These are phyloP conservation scores for Pythium phragmiticola DNA, from an alignment of 352 stramenopile genomes.

Conservation along the genomic window DNA sequence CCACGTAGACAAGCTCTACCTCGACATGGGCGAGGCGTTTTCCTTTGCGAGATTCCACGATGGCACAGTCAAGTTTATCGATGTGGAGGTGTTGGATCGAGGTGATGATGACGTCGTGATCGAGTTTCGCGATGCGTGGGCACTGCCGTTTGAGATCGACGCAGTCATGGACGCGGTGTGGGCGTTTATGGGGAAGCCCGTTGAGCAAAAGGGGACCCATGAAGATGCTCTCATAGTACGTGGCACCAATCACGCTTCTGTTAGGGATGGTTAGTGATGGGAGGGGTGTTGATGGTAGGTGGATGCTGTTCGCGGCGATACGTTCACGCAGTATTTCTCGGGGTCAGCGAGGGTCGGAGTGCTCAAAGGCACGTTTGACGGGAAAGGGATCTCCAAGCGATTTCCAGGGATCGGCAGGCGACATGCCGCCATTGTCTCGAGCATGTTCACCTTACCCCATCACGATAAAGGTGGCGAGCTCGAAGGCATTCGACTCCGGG, in stretches of 20 bases:
- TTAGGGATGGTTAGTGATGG: neutral
- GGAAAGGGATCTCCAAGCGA: slow-evolving; percentile 6
- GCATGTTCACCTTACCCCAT: slow-evolving; percentile 1
- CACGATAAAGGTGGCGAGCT: neutral
- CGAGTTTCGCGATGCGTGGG: slow-evolving; percentile 18
- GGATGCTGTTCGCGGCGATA: neutral
- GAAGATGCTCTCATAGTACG: neutral
- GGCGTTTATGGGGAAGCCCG: slow-evolving; percentile 10
- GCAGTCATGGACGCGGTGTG: slow-evolving; percentile 16
- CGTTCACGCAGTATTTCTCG: slow-evolving; percentile 1
- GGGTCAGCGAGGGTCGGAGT: neutral
- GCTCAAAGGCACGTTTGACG: slow-evolving; percentile 12
- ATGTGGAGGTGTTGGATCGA: slow-evolving; percentile 14
- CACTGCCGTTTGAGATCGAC: slow-evolving; percentile 5
- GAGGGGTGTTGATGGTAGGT: neutral
- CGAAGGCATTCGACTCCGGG: slow-evolving; percentile 1
- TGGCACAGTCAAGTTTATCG: slow-evolving; percentile 20
- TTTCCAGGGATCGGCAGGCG: neutral
- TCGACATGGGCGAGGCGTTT: neutral
- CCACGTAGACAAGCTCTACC: neutral
- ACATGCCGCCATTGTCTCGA: slow-evolving; percentile 5
- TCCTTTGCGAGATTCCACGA: slow-evolving; percentile 16
- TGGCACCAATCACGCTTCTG: neutral
- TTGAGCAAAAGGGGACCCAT: neutral
- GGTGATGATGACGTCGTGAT: slow-evolving; percentile 16